Conservation (phyloP, 805 yeast genomes). For the Teunomyces kruisii region DNA sequence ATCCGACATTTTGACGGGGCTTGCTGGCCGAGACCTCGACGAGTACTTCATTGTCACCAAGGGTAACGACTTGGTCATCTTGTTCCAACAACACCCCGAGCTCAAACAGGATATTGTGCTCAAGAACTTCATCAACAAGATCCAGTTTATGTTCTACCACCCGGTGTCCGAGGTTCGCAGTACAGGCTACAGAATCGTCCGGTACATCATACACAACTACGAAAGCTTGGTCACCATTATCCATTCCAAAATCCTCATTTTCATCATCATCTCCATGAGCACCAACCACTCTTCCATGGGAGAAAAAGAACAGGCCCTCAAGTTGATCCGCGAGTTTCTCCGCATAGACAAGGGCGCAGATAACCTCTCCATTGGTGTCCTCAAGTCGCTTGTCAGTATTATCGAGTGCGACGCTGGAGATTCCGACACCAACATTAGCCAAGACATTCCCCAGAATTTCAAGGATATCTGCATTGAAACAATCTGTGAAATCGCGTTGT, state of each 20-base stretch:
- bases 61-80: conserved; percentile 63
- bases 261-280: conserved; percentile 63
- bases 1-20: conserved; percentile 58
- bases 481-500: conserved; percentile 35
- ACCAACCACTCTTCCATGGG: conserved; percentile 51
- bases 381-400: conserved; percentile 55
- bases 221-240: conserved; percentile 56
- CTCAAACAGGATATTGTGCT: conserved; percentile 65
- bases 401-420: conserved; percentile 7
- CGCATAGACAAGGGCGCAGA: conserved; percentile 51
- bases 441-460: conserved; percentile 26
- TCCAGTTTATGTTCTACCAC: conserved; percentile 62
- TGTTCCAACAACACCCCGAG: conserved; percentile 57
- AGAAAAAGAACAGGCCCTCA: conserved; percentile 78
- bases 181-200: conserved; percentile 71
- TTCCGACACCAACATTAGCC: neutral
- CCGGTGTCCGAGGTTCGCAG: conserved; percentile 63
- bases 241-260: conserved; percentile 57
- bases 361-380: conserved; percentile 59
- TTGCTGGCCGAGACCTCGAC: conserved; percentile 48
- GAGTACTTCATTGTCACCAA: conserved; percentile 52
- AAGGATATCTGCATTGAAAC: conserved; percentile 47
- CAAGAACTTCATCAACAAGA: conserved; percentile 52
- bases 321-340: conserved; percentile 62
- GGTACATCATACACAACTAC: conserved; percentile 58